Conservation (phyloP, 345 rosid genomes). For the Populus pruinosa region DNA sequence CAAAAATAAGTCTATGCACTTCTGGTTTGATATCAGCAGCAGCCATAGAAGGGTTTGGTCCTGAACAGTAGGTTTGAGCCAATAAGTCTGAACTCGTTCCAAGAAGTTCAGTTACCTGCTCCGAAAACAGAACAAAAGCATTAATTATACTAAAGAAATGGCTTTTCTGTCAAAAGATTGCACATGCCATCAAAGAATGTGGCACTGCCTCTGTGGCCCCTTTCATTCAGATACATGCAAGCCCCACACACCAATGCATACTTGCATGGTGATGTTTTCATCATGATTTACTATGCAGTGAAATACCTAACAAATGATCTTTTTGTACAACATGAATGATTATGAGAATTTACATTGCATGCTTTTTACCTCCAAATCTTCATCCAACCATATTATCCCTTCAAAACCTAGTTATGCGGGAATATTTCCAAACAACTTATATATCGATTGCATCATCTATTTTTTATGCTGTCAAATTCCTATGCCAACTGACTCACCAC, state of each 20-base stretch:
- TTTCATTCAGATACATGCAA: neutral
- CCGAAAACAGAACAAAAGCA: conserved; percentile 16
- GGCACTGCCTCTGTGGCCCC: conserved; percentile 1
- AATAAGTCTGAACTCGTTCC: conserved; percentile 45
- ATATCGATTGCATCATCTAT: neutral
- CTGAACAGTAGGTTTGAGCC: conserved; percentile 49
- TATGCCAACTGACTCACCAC: neutral
- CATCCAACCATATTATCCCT: neutral
- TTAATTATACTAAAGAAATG: conserved; percentile 8
- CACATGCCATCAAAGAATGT: neutral
- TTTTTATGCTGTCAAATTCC: neutral
- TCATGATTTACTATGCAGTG: neutral
- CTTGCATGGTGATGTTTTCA: neutral
- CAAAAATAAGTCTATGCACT: conserved; percentile 68
- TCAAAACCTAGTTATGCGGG: neutral
- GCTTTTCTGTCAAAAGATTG: conserved; percentile 5
- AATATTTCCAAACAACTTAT: neutral
- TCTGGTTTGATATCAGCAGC: conserved; percentile 64
- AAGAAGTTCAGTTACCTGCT: conserved; percentile 62
- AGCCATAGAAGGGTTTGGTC: conserved; percentile 54
- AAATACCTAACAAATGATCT: neutral
- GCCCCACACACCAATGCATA: neutral
- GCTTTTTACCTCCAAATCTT: neutral
- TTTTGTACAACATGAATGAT: neutral
- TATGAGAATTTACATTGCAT: neutral